Conservation (phyloP, 2,329 filamentous ascomycete species). For the Neofusicoccum umdonicola region DNA sequence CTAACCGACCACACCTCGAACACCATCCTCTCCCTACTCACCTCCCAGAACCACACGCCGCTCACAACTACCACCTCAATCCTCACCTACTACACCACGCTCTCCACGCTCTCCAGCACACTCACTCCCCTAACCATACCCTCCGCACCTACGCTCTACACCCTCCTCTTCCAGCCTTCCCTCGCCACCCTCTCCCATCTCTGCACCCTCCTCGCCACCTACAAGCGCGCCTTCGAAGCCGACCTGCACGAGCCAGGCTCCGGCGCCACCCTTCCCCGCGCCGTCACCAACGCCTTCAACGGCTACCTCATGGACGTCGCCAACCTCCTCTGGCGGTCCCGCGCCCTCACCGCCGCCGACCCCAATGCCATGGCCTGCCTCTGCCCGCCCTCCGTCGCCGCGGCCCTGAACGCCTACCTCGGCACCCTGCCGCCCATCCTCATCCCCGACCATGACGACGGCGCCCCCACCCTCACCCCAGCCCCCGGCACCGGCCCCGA, state of each 20-base stretch:
- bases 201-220: slow-evolving; percentile 66
- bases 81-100: slow-evolving; percentile 68
- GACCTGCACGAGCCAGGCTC: slow-evolving; percentile 25
- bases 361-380: slow-evolving; percentile 58
- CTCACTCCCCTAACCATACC: slow-evolving; percentile 66
- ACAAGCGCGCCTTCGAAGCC: slow-evolving; percentile 71
- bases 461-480: slow-evolving; percentile 31
- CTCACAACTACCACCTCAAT: slow-evolving; percentile 40
- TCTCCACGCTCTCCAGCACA: slow-evolving; percentile 33
- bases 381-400: slow-evolving; percentile 47
- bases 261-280: slow-evolving; percentile 18
- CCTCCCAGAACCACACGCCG: slow-evolving; percentile 26
- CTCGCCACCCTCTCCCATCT: slow-evolving; percentile 65
- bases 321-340: slow-evolving; percentile 76
- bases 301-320: slow-evolving; percentile 83
- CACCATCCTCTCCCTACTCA: slow-evolving; percentile 30
- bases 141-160: slow-evolving; percentile 66
- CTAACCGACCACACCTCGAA: slow-evolving; percentile 31
- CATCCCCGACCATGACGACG: slow-evolving; percentile 29
- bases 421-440: slow-evolving; percentile 34
- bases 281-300: slow-evolving; percentile 63
- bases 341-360: slow-evolving; percentile 66
- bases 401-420: slow-evolving; percentile 43
- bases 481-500: slow-evolving; percentile 43
- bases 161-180: slow-evolving; percentile 65